These are phyloP conservation scores for Saturnispora bothae DNA, from an alignment of 805 yeast species.

Conservation along the genomic window DNA sequence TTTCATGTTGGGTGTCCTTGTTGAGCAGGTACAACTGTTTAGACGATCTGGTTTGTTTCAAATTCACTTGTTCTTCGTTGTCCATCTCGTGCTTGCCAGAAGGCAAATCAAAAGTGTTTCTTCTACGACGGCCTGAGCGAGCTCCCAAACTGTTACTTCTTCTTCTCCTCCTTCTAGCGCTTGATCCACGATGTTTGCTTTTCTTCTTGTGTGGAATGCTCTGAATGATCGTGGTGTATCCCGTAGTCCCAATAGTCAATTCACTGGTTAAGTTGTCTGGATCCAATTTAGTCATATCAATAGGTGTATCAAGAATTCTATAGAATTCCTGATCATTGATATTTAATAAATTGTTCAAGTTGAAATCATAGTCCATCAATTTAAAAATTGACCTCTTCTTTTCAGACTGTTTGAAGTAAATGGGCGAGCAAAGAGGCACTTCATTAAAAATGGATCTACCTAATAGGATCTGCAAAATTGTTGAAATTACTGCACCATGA, in stretches of 20 bases:
- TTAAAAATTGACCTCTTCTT: conserved; percentile 19
- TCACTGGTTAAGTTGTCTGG: conserved; percentile 20
- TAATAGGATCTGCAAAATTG: conserved; percentile 29
- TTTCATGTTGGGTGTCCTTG: conserved; percentile 16
- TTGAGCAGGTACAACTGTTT: conserved; percentile 20
- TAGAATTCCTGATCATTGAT: conserved; percentile 20
- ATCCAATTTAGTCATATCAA: conserved; percentile 21
- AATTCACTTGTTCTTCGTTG: conserved; percentile 10
- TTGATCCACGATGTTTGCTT: background rate
- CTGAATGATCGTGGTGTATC: conserved; percentile 17
- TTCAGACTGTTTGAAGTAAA: conserved; percentile 23
- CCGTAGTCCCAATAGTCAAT: conserved; percentile 17
- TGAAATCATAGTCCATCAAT: conserved; percentile 27
- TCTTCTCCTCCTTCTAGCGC: background rate
- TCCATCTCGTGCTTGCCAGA: conserved; percentile 10
- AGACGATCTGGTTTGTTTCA: conserved; percentile 23
- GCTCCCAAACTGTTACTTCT: background rate
- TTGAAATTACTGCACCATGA: conserved; percentile 36
- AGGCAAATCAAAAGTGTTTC: conserved; percentile 23
- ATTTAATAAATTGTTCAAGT: conserved; percentile 20
- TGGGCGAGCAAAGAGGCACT: conserved; percentile 30
- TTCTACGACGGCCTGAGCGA: conserved; percentile 16
- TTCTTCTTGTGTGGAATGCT: conserved; percentile 10
- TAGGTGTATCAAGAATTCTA: conserved; percentile 17
- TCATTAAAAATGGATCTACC: conserved; percentile 31